A percentile compares a stretch with the other conserved stretches of the same genome.
phyloP scores from a whole-genome alignment of 768 basidiomycete species.

The Tulasnella sp. region DNA sequence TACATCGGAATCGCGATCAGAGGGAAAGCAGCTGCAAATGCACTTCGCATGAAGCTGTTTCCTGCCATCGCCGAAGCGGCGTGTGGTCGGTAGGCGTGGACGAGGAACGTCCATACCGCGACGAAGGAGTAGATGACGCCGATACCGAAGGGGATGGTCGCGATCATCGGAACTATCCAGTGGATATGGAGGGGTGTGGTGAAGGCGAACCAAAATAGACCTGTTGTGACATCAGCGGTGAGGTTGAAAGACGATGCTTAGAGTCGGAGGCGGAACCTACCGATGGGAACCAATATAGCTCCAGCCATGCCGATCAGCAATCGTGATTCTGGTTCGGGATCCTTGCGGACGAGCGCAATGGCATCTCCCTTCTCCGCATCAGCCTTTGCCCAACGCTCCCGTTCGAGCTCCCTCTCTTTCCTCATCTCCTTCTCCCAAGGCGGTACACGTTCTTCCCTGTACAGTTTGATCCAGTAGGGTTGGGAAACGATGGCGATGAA shows the following conservation, averaged over 20 bases:
- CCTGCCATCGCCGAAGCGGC: conserved; percentile 53
- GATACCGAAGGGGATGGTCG: conserved; percentile 37
- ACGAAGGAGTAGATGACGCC: conserved; percentile 56
- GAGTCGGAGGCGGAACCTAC: conserved; percentile 26
- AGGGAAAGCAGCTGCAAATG: conserved; percentile 41
- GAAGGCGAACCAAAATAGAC: conserved; percentile 45
- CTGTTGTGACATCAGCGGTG: conserved; percentile 18
- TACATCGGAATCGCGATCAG: conserved; percentile 44
- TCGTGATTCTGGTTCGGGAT: conserved; percentile 50
- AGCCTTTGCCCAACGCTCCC: neutral
- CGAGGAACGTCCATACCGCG: conserved; percentile 49
- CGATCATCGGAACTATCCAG: conserved; percentile 38
- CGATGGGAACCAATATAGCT: conserved; percentile 50
- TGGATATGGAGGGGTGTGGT: conserved; percentile 38
- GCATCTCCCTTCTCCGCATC: too few species aligned
- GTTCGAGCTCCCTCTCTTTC: neutral
- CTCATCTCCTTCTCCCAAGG: neutral
- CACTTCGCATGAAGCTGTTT: conserved; percentile 42
- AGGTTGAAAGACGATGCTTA: neutral
- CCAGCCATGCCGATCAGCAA: conserved; percentile 57
- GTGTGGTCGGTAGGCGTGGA: conserved; percentile 38
- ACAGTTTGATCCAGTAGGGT: conserved; percentile 24
- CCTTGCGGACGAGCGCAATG: too few species aligned
- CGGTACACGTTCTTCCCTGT: neutral
- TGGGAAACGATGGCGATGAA: conserved; percentile 29